These are phyloP conservation scores for Myriosclerotinia duriaeana DNA, from an alignment of 2,329 filamentous ascomycete species.

Conservation along the genomic window DNA sequence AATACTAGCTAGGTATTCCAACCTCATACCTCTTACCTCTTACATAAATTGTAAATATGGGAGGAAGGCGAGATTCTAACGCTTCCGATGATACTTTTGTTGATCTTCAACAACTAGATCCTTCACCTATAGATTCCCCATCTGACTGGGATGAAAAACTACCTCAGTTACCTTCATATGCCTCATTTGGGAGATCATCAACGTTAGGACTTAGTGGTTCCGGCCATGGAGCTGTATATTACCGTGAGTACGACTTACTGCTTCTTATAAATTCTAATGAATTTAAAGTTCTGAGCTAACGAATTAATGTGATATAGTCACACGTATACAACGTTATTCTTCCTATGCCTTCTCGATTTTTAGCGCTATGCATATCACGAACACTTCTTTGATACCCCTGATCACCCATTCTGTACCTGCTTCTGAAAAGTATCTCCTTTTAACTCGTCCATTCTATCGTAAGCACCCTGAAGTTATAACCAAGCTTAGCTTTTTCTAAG, in stretches of 20 bases:
- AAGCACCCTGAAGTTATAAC: slow-evolving; percentile 47
- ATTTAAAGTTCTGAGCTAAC: background rate
- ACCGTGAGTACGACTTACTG: slow-evolving; percentile 64
- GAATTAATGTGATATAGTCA: slow-evolving; percentile 51
- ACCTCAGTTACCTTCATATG: slow-evolving; percentile 45
- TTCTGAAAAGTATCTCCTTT: slow-evolving; percentile 82
- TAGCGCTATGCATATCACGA: slow-evolving; percentile 72
- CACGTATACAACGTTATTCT: slow-evolving; percentile 81
- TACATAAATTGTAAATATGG: slow-evolving; percentile 6
- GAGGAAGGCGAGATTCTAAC: slow-evolving; percentile 40
- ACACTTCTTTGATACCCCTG: slow-evolving; percentile 79
- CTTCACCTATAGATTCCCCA: slow-evolving; percentile 68
- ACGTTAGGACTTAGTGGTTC: slow-evolving; percentile 58
- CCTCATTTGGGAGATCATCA: slow-evolving; percentile 41
- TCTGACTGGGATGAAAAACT: slow-evolving; percentile 48
- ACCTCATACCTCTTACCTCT: background rate
- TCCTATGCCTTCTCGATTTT: slow-evolving; percentile 82
- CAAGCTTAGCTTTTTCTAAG: slow-evolving; percentile 58
- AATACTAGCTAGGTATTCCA: background rate
- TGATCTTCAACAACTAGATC: slow-evolving; percentile 76
- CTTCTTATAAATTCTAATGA: background rate
- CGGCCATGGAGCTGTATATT: slow-evolving; percentile 71
- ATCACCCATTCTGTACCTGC: slow-evolving; percentile 68
- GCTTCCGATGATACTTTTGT: slow-evolving; percentile 57
- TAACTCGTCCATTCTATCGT: slow-evolving; percentile 90